phyloP scores from a whole-genome alignment of 768 basidiomycete species.

The Rossbeevera mucosa region DNA sequence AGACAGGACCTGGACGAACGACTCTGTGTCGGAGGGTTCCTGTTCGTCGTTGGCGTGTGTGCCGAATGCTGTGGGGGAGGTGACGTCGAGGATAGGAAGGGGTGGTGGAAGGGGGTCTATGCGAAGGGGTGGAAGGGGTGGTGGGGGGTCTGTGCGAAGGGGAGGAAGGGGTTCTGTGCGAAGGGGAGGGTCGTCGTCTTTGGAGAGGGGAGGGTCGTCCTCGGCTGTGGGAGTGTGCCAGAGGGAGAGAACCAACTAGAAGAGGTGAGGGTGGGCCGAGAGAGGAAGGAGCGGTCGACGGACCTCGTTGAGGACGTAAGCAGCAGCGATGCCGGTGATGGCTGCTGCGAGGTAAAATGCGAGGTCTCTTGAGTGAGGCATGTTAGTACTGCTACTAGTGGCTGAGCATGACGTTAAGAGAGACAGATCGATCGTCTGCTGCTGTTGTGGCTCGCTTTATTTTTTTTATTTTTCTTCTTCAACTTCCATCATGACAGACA shows the following conservation, averaged over 20 bases:
- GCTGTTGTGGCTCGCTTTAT: too few species aligned
- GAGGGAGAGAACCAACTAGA: conserved; percentile 12
- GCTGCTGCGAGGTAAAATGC: conserved; percentile 6
- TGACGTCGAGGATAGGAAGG: not conserved
- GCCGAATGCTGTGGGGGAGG: not conserved
- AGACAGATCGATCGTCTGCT: not conserved
- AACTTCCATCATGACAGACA: conserved; percentile 4
- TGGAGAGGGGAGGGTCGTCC: not conserved
- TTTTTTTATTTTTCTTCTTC: not conserved
- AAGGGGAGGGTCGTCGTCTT: not conserved
- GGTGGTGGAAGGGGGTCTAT: conserved; percentile 10
- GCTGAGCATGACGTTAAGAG: not conserved
- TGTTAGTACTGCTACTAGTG: too few species aligned
- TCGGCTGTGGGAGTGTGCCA: not conserved
- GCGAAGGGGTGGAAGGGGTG: conserved; percentile 6
- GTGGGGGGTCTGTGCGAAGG: not conserved
- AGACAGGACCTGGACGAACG: conserved; percentile 19
- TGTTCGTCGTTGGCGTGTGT: not conserved
- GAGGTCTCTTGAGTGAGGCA: conserved; percentile 11
- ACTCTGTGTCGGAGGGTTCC: conserved; percentile 6
- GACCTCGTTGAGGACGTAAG: conserved; percentile 20
- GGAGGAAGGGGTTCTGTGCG: not conserved
- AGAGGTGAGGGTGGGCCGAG: not conserved
- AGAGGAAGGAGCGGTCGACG: not conserved
- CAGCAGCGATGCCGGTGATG: conserved; percentile 19